A percentile compares a stretch with the other conserved stretches of the same genome.
Evolutionary conservation across 768 basidiomycete species (phyloP).

Genomic region (Tricholoma bakamatsutake): DNA sequence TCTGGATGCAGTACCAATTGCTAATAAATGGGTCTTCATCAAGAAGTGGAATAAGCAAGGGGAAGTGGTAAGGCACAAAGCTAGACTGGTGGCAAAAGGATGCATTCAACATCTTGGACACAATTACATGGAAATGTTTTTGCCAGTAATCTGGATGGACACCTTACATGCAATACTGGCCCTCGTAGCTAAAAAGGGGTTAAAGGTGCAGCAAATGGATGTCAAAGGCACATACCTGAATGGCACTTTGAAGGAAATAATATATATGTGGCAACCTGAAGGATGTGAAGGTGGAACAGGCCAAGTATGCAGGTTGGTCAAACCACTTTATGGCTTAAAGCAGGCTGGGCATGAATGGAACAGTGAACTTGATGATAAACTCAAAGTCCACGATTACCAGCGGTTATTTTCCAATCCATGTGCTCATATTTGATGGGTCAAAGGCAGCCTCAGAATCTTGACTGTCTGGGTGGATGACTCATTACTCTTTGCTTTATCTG

Average conservation of each 20-base stretch:
- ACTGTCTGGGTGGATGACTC: slow-evolving; percentile 25
- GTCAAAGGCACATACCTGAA: too few species aligned
- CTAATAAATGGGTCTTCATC: slow-evolving; percentile 15
- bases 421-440: slow-evolving; percentile 7
- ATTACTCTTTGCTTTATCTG: too few species aligned
- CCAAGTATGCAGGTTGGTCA: slow-evolving; percentile 1
- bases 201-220: too few species aligned
- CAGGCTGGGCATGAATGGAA: slow-evolving; percentile 21
- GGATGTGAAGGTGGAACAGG: too few species aligned
- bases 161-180: too few species aligned
- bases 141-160: too few species aligned
- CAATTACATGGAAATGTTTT: too few species aligned
- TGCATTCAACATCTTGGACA: too few species aligned
- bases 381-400: slow-evolving; percentile 14
- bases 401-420: neutral
- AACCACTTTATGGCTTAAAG: slow-evolving; percentile 7
- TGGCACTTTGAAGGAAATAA: too few species aligned
- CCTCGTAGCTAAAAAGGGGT: too few species aligned
- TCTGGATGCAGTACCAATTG: neutral
- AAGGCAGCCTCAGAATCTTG: slow-evolving; percentile 11
- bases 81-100: too few species aligned
- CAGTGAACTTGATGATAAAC: slow-evolving; percentile 3
- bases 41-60: slow-evolving; percentile 25
- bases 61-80: slow-evolving; percentile 13
- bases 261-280: too few species aligned